These are phyloP conservation scores for Marasmius tenuissimus DNA, from an alignment of 1,284 basidiomycete genomes.

Conservation along the genomic window DNA sequence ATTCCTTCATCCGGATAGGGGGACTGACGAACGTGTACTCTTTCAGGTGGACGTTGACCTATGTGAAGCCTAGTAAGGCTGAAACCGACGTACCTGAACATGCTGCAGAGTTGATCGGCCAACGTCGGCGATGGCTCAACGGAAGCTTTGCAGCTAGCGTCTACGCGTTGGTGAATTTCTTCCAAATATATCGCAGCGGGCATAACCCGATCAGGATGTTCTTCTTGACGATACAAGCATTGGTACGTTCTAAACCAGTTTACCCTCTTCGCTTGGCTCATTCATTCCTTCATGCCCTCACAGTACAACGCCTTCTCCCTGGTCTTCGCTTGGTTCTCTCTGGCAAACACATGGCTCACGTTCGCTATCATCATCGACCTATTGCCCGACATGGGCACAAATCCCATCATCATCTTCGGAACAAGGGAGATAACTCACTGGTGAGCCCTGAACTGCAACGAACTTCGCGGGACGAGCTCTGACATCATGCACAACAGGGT, in stretches of 20 bases:
- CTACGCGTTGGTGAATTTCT: conserved; percentile 92
- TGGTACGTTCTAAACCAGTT: conserved; percentile 42
- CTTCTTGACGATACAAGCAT: conserved; percentile 81
- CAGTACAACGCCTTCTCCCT: conserved; percentile 63
- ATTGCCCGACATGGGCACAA: conserved; percentile 47
- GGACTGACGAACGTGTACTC: neutral
- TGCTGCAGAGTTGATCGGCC: conserved; percentile 90
- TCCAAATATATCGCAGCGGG: conserved; percentile 84
- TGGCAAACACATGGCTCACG: conserved; percentile 84
- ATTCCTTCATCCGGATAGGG: neutral
- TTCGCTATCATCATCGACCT: conserved; percentile 88
- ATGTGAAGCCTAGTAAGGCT: conserved; percentile 93
- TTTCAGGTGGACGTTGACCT: conserved; percentile 85
- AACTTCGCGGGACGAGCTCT: conserved; percentile 68
- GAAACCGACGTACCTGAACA: conserved; percentile 93
- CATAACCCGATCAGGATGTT: conserved; percentile 88
- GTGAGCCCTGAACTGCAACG: conserved; percentile 67
- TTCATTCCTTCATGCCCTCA: conserved; percentile 4
- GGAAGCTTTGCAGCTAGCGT: conserved; percentile 96
- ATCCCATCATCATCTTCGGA: conserved; percentile 49
- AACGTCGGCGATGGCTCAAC: conserved; percentile 94
- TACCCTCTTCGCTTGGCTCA: neutral
- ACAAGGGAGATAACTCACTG: conserved; percentile 61
- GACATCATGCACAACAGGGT: conserved; percentile 62
- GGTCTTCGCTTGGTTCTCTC: conserved; percentile 74